Evolutionary conservation across 1,284 basidiomycete species (phyloP).

Genomic region (Leccinum fallax): DNA sequence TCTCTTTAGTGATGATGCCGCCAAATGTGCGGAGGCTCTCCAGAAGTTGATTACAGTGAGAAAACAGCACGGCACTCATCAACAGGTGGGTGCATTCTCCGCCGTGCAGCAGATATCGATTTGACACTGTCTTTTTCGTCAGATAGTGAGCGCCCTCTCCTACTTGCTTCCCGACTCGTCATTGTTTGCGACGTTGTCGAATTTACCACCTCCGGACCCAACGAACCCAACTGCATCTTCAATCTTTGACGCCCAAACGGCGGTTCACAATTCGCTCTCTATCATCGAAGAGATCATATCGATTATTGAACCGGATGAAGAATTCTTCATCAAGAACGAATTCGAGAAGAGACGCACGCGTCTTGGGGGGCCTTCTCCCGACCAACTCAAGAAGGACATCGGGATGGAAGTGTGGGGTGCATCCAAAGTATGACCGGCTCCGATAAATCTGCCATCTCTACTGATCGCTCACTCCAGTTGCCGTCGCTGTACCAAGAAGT

Average conservation of each 20-base stretch:
- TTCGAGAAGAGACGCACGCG: constrained; percentile 77
- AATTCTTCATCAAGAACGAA: constrained; percentile 57
- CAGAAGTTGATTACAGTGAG: constrained; percentile 76
- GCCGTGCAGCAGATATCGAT: constrained; percentile 1
- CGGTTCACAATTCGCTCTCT: constrained; percentile 70
- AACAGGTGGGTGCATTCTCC: constrained; percentile 49
- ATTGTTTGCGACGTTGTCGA: constrained; percentile 64
- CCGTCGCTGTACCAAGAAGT: constrained; percentile 73
- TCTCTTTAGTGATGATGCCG: constrained; percentile 64
- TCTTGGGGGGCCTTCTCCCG: constrained; percentile 68
- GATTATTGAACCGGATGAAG: constrained; percentile 61
- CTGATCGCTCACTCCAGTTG: constrained; percentile 46
- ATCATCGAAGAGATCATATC: constrained; percentile 68
- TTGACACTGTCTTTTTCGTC: constrained; percentile 31
- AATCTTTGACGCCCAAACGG: constrained; percentile 57
- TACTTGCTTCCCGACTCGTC: constrained; percentile 79
- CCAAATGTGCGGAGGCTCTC: constrained; percentile 78
- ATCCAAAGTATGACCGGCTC: constrained; percentile 52
- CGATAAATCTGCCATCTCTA: background rate
- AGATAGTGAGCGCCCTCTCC: constrained; percentile 72
- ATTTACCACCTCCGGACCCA: constrained; percentile 74
- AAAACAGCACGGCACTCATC: constrained; percentile 59
- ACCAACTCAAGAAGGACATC: constrained; percentile 69
- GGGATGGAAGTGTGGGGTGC: constrained; percentile 59
- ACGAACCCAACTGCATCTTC: constrained; percentile 70